These are phyloP conservation scores for Colletotrichum paranaense DNA, from an alignment of 2,329 filamentous ascomycete species.

Conservation along the genomic window DNA sequence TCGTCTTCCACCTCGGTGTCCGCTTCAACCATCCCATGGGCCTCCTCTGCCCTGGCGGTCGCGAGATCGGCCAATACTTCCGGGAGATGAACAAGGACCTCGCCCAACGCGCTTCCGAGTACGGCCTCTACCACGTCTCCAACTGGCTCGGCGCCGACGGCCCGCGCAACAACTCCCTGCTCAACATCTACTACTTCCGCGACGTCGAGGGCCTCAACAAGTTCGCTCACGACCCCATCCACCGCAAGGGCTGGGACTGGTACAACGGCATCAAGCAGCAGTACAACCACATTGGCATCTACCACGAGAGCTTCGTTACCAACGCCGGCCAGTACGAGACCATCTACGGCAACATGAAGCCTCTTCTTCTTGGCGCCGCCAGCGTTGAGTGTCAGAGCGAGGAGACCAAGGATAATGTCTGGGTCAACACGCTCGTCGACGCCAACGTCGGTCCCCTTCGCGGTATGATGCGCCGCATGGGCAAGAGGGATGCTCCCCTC, in stretches of 20 bases:
- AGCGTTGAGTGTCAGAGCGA: slow-evolving; percentile 39
- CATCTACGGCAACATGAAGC: slow-evolving; percentile 59
- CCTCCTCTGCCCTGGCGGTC: slow-evolving; percentile 55
- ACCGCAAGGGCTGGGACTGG: slow-evolving; percentile 63
- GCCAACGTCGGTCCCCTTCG: slow-evolving; percentile 45
- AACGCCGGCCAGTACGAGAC: slow-evolving; percentile 60
- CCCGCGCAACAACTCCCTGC: slow-evolving; percentile 50
- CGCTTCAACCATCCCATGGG: slow-evolving; percentile 63
- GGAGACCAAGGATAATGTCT: slow-evolving; percentile 40
- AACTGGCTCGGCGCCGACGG: slow-evolving; percentile 52
- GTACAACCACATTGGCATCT: slow-evolving; percentile 58
- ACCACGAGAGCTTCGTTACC: slow-evolving; percentile 64
- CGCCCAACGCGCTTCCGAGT: slow-evolving; percentile 50
- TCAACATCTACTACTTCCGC: slow-evolving; percentile 63
- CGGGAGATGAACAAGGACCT: slow-evolving; percentile 49
- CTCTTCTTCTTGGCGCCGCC: slow-evolving; percentile 48
- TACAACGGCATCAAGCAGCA: slow-evolving; percentile 49
- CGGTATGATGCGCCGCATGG: slow-evolving; percentile 48
- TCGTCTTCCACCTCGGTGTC: slow-evolving; percentile 58
- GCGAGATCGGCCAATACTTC: slow-evolving; percentile 52
- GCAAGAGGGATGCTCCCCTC: slow-evolving; percentile 4
- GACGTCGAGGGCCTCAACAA: slow-evolving; percentile 59
- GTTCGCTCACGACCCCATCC: slow-evolving; percentile 62
- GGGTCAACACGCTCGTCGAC: slow-evolving; percentile 48
- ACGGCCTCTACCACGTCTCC: slow-evolving; percentile 59